Evolutionary conservation across 371 early-diverging fungal species (phyloP).

Genomic region (Rhizomucor pusillus): DNA sequence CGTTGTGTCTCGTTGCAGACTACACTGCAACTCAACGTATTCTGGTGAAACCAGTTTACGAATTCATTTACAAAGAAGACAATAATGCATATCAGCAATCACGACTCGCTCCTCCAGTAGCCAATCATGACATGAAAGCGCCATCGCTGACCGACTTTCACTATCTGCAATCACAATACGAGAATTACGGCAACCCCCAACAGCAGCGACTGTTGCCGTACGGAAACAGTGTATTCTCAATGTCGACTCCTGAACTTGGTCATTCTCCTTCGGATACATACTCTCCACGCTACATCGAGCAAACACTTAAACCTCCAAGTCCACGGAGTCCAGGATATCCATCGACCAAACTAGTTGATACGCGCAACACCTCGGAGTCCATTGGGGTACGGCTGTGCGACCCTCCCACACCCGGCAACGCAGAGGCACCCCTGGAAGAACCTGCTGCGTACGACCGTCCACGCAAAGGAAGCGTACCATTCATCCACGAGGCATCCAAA

Average conservation of each 20-base stretch:
- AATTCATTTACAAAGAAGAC: background rate
- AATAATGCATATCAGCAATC: slow-evolving; percentile 5
- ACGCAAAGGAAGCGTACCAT: slow-evolving; percentile 11
- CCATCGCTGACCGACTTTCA: background rate
- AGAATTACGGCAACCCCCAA: background rate
- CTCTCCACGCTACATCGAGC: background rate
- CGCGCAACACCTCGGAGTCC: background rate
- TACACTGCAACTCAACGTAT: slow-evolving; percentile 40
- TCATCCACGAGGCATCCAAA: slow-evolving; percentile 1
- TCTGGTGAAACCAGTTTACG: slow-evolving; percentile 20
- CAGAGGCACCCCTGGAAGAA: background rate
- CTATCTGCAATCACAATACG: slow-evolving; percentile 5
- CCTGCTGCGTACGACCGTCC: slow-evolving; percentile 4
- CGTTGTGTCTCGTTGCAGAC: slow-evolving; percentile 42
- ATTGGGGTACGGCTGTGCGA: slow-evolving; percentile 35
- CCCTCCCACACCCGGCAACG: slow-evolving; percentile 14
- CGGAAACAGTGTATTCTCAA: slow-evolving; percentile 8
- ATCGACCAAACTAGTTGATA: too few species aligned
- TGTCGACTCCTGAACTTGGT: slow-evolving; percentile 43
- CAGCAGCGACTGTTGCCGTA: slow-evolving; percentile 8
- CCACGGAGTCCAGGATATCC: too few species aligned
- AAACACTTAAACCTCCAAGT: too few species aligned
- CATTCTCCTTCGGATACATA: slow-evolving; percentile 31
- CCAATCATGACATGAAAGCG: background rate
- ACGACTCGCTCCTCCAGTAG: background rate